Base-by-base conservation (phyloP, 345 rosid species). In the Salix koriyanagi region DNA sequence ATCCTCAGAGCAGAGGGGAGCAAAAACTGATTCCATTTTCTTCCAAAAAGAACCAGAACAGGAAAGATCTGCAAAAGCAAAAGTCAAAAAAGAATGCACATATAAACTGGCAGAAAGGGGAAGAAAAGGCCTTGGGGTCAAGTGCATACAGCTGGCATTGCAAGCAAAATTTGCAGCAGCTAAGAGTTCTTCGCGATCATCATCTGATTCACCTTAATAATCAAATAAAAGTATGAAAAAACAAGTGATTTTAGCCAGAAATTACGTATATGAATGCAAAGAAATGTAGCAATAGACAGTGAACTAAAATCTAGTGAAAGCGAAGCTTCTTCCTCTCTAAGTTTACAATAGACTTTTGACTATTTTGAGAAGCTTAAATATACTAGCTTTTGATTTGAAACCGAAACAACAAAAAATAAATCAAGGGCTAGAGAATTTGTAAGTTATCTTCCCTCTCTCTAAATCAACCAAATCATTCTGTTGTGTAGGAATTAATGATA, bases 21-120 rank as follows among this genome's bases (percentile, higher is more conserved):
- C 79, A 85, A 87, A 89, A 67, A 67, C 9, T 5, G 69, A 74
- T 72, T 86, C 92, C 77, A 86, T 70, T 65, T 81, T 77, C 85
- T 87, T 89, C 92, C 90, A 87, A 79, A 89, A 85, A 34, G 81
- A 41, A 75, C 80, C 79, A 73, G 86, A 82, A 78, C 88, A 85
- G 60, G 82, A 80, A 75, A 76, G 79, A 86, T 82, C 92, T 89
- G 78, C 70, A 80, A 73, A 69, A 82, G 65, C 30, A 60, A 36
- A 70, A 12, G 50, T 56, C 60, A 60, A 34, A 12, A n/a, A 5
- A 60, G 16, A 48, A 62, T 25, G n/a, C 46, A 10, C 67, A 36
- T 10, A 23, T 16, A 26, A 54, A 46, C 34, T 12, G 66, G 32
- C 48, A 23, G 3, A 21, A 52, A 58, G 64, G 19, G 21, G 34